Evolutionary conservation across 345 rosid genomes (phyloP).

Genomic region (Streptanthus diversifolius): DNA sequence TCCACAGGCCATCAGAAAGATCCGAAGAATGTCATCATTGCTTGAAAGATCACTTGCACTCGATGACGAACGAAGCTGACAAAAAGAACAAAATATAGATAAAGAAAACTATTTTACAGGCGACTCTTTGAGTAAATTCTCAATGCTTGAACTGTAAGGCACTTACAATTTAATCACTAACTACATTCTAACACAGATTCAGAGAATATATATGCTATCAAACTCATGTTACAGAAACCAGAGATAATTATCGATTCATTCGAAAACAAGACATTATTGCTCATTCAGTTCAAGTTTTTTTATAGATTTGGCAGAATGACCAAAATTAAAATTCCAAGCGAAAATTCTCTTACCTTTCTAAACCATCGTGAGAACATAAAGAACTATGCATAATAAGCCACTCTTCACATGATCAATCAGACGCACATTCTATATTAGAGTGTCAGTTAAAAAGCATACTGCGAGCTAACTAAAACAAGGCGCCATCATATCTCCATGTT

Average conservation of each 20-base stretch:
- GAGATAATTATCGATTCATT: not conserved
- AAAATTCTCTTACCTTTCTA: not conserved
- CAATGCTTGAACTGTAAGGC: not conserved
- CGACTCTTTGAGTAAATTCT: not conserved
- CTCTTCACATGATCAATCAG: not conserved
- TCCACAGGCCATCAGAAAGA: slow-evolving; percentile 91
- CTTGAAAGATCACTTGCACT: slow-evolving; percentile 81
- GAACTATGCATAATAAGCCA: not conserved
- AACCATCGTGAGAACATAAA: not conserved
- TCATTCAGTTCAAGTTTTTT: not conserved
- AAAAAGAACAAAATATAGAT: not conserved
- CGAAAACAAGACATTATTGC: not conserved
- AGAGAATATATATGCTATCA: not conserved
- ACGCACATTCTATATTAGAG: not conserved
- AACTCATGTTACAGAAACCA: not conserved
- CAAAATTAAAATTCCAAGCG: not conserved
- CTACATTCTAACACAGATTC: not conserved
- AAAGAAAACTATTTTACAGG: not conserved
- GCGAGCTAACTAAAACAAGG: not conserved
- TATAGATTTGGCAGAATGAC: not conserved
- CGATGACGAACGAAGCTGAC: slow-evolving; percentile 81
- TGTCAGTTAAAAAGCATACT: not conserved
- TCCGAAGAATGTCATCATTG: slow-evolving; percentile 78
- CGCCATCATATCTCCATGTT: slow-evolving; percentile 4
- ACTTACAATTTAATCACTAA: not conserved